Conservation (phyloP, 331 rosid species). For the Pyracantha coccinea region DNA sequence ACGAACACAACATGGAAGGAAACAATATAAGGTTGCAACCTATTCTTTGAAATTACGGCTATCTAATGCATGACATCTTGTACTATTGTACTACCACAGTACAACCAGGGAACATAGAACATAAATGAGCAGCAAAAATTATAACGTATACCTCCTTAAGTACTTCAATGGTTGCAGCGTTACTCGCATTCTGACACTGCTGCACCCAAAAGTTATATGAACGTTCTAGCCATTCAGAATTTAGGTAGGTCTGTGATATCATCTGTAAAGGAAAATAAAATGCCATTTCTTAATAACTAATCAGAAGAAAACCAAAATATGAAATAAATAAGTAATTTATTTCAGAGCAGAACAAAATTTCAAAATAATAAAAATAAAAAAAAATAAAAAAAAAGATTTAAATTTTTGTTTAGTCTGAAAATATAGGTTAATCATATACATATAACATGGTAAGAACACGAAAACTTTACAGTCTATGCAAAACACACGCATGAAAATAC, state of each 20-base stretch:
- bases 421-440: background rate
- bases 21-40: background rate
- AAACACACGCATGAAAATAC: background rate
- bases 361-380: background rate
- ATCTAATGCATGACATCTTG: background rate
- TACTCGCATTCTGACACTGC: slow-evolving; percentile 58
- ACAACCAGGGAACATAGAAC: background rate
- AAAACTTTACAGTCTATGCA: background rate
- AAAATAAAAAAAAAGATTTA: background rate
- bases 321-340: background rate
- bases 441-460: background rate
- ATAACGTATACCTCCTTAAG: slow-evolving; percentile 75
- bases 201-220: slow-evolving; percentile 69
- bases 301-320: background rate
- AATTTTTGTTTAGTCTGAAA: background rate
- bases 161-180: slow-evolving; percentile 73
- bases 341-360: background rate
- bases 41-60: background rate
- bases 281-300: background rate
- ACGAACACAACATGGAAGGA: background rate
- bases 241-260: slow-evolving; percentile 53
- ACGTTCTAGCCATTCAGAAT: slow-evolving; percentile 58
- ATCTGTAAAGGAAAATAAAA: slow-evolving; percentile 42
- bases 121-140: slow-evolving; percentile 18
- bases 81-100: background rate